Evolutionary conservation across 2,329 filamentous ascomycete genomes (phyloP).

Genomic region (Ustulina deusta): DNA sequence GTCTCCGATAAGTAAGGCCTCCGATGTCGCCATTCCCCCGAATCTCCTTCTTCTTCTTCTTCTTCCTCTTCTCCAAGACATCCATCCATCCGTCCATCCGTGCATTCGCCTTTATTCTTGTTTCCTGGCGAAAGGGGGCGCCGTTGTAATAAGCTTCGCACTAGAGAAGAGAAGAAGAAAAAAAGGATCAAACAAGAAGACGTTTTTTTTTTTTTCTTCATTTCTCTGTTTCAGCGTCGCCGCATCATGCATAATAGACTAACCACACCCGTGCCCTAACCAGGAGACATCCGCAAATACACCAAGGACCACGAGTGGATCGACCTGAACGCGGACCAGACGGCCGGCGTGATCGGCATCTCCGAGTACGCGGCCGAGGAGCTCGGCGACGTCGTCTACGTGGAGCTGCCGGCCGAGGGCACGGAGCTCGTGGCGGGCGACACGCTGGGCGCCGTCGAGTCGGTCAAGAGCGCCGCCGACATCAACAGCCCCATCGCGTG

Average conservation of each 20-base stretch:
- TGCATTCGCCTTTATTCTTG: neutral
- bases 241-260: neutral
- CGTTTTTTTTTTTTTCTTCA: neutral
- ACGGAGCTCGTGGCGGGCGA: constrained; percentile 80
- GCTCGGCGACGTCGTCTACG: constrained; percentile 96
- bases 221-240: too few relatives aligned
- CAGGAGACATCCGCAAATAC: constrained; percentile 82
- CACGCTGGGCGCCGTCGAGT: constrained; percentile 93
- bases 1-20: constrained; percentile 59
- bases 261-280: neutral
- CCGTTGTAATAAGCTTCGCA: neutral
- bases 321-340: constrained; percentile 84
- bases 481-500: constrained; percentile 91
- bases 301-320: constrained; percentile 99
- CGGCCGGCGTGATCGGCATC: constrained; percentile 85
- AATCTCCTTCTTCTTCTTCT: too few relatives aligned
- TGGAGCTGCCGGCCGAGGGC: constrained; percentile 85
- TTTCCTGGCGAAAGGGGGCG: constrained; percentile 2
- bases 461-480: constrained; percentile 97
- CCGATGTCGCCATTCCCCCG: constrained; percentile 54
- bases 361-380: constrained; percentile 91
- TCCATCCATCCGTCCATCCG: neutral
- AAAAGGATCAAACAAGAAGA: neutral
- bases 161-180: neutral
- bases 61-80: neutral